Percentiles rank a stretch among this genome's conserved stretches.
Conservation (phyloP, 139 green algal species). For the Tetradesmus obliquus region DNA sequence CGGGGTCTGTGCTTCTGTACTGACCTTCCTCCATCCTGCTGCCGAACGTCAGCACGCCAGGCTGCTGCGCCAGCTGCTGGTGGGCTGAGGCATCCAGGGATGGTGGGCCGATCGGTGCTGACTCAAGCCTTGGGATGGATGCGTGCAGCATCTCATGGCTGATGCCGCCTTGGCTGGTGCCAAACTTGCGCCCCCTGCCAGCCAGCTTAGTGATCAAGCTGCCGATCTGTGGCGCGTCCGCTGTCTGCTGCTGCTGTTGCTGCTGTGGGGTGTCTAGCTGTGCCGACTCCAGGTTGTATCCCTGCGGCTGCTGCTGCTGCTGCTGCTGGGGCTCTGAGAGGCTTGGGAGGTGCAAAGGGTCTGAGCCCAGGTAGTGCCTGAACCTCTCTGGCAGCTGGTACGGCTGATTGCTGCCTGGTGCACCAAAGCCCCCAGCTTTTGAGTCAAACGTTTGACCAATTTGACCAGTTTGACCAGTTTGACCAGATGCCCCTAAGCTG, state of each 20-base stretch:
- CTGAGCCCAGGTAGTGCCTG: not conserved
- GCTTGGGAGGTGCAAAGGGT: not conserved
- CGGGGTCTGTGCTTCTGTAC: not conserved
- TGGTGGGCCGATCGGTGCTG: not conserved
- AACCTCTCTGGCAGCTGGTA: not conserved
- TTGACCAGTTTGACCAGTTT: not conserved
- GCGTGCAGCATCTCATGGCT: not conserved
- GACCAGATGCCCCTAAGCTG: not conserved
- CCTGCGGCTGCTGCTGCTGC: not conserved
- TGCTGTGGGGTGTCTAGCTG: not conserved
- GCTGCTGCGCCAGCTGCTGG: not conserved
- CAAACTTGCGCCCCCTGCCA: not conserved
- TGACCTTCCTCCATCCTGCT: not conserved
- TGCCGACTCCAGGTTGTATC: not conserved
- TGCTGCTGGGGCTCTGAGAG: not conserved
- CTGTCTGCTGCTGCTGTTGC: not conserved
- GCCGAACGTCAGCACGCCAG: not conserved
- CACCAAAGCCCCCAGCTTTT: not conserved
- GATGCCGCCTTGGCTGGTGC: not conserved
- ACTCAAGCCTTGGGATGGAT: not conserved
- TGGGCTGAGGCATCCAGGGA: not conserved
- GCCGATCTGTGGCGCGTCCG: not conserved
- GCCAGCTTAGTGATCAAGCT: not conserved
- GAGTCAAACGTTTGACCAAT: not conserved
- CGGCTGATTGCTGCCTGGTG: not conserved